Evolutionary conservation across 768 basidiomycete genomes (phyloP), one percentile per base, ranked within the genome.

Genomic region (Boletus sp.): DNA sequence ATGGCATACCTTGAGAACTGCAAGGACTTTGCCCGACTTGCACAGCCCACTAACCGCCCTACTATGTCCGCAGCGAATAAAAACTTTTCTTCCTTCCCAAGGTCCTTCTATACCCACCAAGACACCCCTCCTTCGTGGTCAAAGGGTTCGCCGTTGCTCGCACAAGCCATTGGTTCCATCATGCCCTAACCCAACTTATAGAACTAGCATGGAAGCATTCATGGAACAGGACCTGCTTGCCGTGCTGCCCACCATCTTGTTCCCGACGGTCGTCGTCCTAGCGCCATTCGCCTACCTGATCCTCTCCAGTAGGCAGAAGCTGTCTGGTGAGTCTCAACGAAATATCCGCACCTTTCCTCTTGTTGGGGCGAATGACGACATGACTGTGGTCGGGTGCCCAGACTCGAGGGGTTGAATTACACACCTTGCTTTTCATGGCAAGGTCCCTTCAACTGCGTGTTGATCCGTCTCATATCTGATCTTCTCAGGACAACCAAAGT

Each of bases 201-300:
- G 35, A 27, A 19, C 30, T 7, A 30, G 10, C 38, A 54, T 56
- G 51, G 33, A 47, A 17, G 15, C 33, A 6, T 44, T 53, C 35
- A 17, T 54, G 47, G 47, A 58, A 32, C 54, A 23, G 11, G 34
- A 48, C n/a, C 14, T 54, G n/a, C 32, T 50, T 4, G 32, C 41
- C 35, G 41, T 45, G 33, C 29, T 67, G 23, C 53, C 54, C 27
- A 49, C 57, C 37, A 32, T 56, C 23, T 40, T 64, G 49, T 46
- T 60, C 27, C 47, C 57, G 5, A 34, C 50, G 19, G 11, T 56
- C 29, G 2, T 56, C 1, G 40, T 63, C 19, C 42, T 69, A 1
- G 59, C 30, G 1, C 54, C 64, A 0, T 19, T 64, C 25, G 48
- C 54, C 35, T 71, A 63, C 42, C 29, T 70, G 39, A 13, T 54